Conservation (phyloP, 495 filamentous ascomycete genomes). For the Platismatia glauca region DNA sequence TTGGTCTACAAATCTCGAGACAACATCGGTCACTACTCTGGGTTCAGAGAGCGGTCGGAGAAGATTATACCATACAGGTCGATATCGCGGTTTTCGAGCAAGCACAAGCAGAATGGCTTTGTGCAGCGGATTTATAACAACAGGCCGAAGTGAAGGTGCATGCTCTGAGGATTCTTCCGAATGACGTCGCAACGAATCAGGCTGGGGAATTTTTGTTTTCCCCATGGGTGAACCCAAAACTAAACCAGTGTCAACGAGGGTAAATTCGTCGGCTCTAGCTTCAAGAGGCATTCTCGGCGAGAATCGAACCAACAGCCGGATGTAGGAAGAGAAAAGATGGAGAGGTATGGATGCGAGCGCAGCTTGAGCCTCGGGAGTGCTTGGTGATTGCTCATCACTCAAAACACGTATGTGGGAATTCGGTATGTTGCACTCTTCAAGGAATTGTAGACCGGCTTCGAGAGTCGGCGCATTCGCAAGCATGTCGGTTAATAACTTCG, state of each 20-base stretch:
- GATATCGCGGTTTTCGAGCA: slow-evolving; percentile 27
- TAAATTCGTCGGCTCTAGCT: slow-evolving; percentile 1
- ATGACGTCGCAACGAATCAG: not conserved
- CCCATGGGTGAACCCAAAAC: not conserved
- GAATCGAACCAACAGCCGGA: slow-evolving; percentile 38
- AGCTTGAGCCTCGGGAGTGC: slow-evolving; percentile 18
- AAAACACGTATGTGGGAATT: slow-evolving; percentile 30
- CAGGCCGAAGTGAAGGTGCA: not conserved
- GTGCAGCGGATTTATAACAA: slow-evolving; percentile 30
- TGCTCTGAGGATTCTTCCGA: too few relatives aligned
- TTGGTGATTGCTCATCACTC: slow-evolving; percentile 26
- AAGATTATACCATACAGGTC: slow-evolving; percentile 34
- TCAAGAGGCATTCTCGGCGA: slow-evolving; percentile 26
- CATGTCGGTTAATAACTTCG: slow-evolving; percentile 39
- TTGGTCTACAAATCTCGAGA: slow-evolving; percentile 5
- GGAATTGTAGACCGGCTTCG: slow-evolving; percentile 33
- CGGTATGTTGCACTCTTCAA: slow-evolving; percentile 32
- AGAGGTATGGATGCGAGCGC: slow-evolving; percentile 28
- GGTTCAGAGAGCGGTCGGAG: slow-evolving; percentile 1
- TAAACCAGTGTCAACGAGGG: not conserved
- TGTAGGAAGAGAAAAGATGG: slow-evolving; percentile 40
- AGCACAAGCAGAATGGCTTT: slow-evolving; percentile 39
- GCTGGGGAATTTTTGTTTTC: not conserved
- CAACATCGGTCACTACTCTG: not conserved
- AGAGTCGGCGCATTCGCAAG: slow-evolving; percentile 37